Evolutionary conservation across 2,329 filamentous ascomycete species (phyloP), one percentile per base, ranked within the genome.

Genomic region (Capronia epimyces): DNA sequence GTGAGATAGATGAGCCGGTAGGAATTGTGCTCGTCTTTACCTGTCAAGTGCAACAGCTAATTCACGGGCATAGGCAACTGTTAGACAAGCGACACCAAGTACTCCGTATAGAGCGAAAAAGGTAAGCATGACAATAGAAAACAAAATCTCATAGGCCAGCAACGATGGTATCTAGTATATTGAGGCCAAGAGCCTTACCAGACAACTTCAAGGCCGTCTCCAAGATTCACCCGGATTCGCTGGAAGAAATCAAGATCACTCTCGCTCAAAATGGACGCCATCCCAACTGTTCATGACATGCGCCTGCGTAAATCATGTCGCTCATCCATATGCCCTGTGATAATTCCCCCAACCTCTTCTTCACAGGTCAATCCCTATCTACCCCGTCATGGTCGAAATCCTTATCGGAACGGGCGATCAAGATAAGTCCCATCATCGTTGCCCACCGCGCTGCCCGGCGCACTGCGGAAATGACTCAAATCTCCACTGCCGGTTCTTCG

Each of bases 401-500:
- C 49, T 55, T 34, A 57, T 49, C 55, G 49, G 31, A 57, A 57
- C 9, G 51, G 51, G 39, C 55, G 51, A 20, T 57, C 55, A 32
- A 20, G 6, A 37, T 52, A 55, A 3, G 42, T 57, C 2, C 55
- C 55, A 25, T 57, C 67, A 50, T 69, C 67, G 57, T 65, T 66
- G 27, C 62, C 63, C 40, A 65, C 55, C 5, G 64, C 62, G 57
- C 65, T 69, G 45, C 60, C 49, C 22, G 66, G 59, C 24, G 57
- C 42, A 36, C 64, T 69, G 46, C 62, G 65, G 32, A 67, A 64
- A 29, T 71, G 70, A 32, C 74, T 71, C 50, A 96, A 71, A 65
- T 96, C 91, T 15, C 86, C 81, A 68, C 89, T 95, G 39, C 83
- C 87, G 12, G 89, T 95, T 67, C 87, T 84, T 64, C 87, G 78